These are phyloP conservation scores for Colletotrichum lindemuthianum DNA, from an alignment of 2,329 filamentous ascomycete species.

Conservation along the genomic window DNA sequence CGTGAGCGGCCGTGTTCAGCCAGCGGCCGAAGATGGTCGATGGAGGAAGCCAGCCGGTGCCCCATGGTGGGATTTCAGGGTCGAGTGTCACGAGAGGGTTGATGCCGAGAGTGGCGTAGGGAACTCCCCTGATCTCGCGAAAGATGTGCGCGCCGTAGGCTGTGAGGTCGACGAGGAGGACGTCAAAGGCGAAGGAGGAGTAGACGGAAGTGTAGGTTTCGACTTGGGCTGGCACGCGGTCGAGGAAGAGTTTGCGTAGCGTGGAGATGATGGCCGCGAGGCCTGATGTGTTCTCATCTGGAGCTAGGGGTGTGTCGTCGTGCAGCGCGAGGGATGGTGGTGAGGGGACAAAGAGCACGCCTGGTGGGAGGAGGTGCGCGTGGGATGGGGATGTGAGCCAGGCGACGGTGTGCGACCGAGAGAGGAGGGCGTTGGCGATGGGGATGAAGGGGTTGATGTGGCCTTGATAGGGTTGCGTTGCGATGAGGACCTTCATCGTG, in stretches of 20 bases:
- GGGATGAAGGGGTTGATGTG: slow-evolving; percentile 22
- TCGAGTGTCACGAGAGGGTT: slow-evolving; percentile 28
- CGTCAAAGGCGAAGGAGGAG: neutral
- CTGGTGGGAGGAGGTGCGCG: slow-evolving; percentile 7
- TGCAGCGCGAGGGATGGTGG: slow-evolving; percentile 10
- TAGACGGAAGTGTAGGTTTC: slow-evolving; percentile 10
- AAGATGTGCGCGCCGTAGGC: slow-evolving; percentile 19
- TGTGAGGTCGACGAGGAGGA: slow-evolving; percentile 1
- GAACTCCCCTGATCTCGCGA: slow-evolving; percentile 5
- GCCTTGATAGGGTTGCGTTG: slow-evolving; percentile 17
- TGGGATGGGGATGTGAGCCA: slow-evolving; percentile 25
- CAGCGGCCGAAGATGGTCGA: slow-evolving; percentile 10
- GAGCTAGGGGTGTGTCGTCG: slow-evolving; percentile 1
- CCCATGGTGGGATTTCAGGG: slow-evolving; percentile 23
- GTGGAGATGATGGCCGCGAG: slow-evolving; percentile 14
- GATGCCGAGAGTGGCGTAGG: slow-evolving; percentile 25
- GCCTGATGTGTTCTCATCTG: slow-evolving; percentile 12
- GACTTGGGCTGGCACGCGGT: slow-evolving; percentile 15
- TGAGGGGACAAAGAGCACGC: slow-evolving; percentile 11
- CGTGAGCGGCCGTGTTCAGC: slow-evolving; percentile 7
- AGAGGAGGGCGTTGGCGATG: slow-evolving; percentile 17
- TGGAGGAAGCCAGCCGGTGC: neutral
- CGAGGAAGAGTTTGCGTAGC: slow-evolving; percentile 15
- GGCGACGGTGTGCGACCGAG: slow-evolving; percentile 17
- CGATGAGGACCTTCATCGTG: slow-evolving; percentile 29